Conservation (phyloP, 345 rosid species). For the Capsella bursapastoris region DNA sequence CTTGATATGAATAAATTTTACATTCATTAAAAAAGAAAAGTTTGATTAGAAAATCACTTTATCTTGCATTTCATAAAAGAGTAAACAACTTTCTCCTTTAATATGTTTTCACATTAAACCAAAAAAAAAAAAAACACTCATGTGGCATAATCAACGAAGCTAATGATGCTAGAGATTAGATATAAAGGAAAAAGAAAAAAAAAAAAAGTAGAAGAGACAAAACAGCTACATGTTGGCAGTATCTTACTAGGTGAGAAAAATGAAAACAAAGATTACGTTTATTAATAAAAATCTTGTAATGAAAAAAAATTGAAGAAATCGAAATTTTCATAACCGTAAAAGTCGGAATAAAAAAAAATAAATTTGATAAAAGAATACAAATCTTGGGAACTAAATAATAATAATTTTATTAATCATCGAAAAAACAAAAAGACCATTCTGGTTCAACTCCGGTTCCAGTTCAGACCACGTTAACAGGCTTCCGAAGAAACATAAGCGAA, state of each 20-base stretch:
- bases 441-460: not conserved
- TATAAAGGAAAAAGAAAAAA: not conserved
- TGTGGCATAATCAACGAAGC: not conserved
- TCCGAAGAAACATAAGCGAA: constrained; percentile 88
- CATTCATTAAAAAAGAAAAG: not conserved
- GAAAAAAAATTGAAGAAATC: constrained; percentile 22
- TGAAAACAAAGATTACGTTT: constrained; percentile 28
- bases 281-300: constrained; percentile 34
- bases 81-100: not conserved
- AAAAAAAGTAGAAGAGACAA: constrained; percentile 36
- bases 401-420: constrained; percentile 1
- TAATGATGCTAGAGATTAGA: constrained; percentile 7
- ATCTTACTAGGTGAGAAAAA: constrained; percentile 13
- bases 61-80: not conserved
- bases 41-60: not conserved
- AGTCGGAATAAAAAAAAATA: constrained; percentile 27
- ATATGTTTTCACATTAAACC: not conserved
- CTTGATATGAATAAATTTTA: too few relatives aligned
- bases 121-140: not conserved
- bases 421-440: not conserved
- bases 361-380: constrained; percentile 38
- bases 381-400: constrained; percentile 18
- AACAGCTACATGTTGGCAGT: constrained; percentile 36
- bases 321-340: constrained; percentile 29
- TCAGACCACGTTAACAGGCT: constrained; percentile 71